A percentile compares a stretch with the other conserved stretches of the same genome.
Evolutionary conservation across 176 grass and related monocot genomes (phyloP).

Genomic region (Eremochloa ophiuroides): DNA sequence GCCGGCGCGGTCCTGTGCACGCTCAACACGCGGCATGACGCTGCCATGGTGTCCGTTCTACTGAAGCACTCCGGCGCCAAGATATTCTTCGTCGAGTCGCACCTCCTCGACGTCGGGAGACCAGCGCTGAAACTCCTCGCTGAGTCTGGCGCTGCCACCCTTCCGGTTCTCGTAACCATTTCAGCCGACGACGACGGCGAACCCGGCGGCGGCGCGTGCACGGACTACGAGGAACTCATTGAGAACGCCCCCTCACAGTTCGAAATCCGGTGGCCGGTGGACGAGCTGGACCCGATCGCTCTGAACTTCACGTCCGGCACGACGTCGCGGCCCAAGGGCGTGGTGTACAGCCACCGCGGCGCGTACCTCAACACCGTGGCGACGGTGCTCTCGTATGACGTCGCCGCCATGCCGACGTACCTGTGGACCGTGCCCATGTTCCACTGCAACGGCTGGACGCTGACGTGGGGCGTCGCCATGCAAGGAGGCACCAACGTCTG

Average conservation of each 20-base stretch:
- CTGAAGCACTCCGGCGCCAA: conserved; percentile 45
- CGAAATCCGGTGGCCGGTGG: conserved; percentile 30
- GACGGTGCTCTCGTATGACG: conserved; percentile 32
- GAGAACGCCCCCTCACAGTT: neutral
- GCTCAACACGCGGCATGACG: conserved; percentile 32
- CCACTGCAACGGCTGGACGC: conserved; percentile 19
- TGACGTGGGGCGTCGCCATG: neutral
- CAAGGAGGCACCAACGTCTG: neutral
- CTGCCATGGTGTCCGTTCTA: conserved; percentile 11
- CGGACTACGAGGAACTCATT: neutral
- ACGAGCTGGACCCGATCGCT: conserved; percentile 29
- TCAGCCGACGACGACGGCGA: neutral
- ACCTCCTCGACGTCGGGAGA: conserved; percentile 19
- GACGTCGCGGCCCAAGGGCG: conserved; percentile 38
- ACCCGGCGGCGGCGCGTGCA: neutral
- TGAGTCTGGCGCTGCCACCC: neutral
- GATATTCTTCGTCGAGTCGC: conserved; percentile 46
- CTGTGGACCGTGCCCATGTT: conserved; percentile 63
- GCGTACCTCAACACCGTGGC: conserved; percentile 48
- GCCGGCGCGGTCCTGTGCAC: conserved; percentile 40
- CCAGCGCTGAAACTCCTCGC: neutral
- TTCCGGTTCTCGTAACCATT: neutral
- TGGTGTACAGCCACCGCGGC: conserved; percentile 42
- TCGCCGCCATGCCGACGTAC: conserved; percentile 30
- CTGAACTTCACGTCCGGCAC: conserved; percentile 50